Base-by-base conservation (phyloP, 495 filamentous ascomycete species). In the Collariella sp. region DNA sequence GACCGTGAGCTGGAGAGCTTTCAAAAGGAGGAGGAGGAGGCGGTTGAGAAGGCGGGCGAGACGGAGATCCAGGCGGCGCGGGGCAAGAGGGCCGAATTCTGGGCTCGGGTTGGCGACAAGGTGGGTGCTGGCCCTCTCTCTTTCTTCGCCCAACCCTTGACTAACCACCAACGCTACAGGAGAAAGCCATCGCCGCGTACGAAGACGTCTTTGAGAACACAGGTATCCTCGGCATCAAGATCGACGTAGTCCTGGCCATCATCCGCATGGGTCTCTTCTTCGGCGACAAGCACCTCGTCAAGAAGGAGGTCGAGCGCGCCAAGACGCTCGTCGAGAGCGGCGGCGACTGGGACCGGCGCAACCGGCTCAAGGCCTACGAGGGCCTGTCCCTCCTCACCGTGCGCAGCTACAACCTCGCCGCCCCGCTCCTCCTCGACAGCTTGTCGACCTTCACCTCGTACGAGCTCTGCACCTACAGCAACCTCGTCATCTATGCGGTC, bases 391-490 rank as follows among this genome's bases (percentile, higher is more conserved):
- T 96, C 10, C 86, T 98, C 55, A 95, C 91, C 29, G 81, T 87
- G 47, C 89, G 93, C 41, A 89, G 88, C 47, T 90, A 96, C 75
- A 85, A 82, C 67, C 75, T 88, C 46, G 91, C 89, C 26, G 93
- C 94, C 6, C 94, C 94, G 40, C 79, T 96, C 7, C 85, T 98
- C 24, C 88, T 98, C 50, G 93, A 98, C 74, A 91, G 87, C 65
- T 74, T 98, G 55, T 96, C 91, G 22, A 98, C 93, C n/a, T 98
- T 98, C 70, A 98, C 93, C 45, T 95, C 88, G 63, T 96, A 94
- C 74, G 93, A 98, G 71, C 80, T 98, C 31, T 98, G 93, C 82
- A 88, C 82, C 55, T 98, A 98, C 75, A 91, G 88, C 41, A 83
- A 83, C 24, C 80, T 98, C 20, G 93, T 98, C 38, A 82, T 98